Evolutionary conservation across 148 eudicot genomes (phyloP), one percentile per base, ranked within the genome.

Genomic region (Rhododendron kiyosumense): DNA sequence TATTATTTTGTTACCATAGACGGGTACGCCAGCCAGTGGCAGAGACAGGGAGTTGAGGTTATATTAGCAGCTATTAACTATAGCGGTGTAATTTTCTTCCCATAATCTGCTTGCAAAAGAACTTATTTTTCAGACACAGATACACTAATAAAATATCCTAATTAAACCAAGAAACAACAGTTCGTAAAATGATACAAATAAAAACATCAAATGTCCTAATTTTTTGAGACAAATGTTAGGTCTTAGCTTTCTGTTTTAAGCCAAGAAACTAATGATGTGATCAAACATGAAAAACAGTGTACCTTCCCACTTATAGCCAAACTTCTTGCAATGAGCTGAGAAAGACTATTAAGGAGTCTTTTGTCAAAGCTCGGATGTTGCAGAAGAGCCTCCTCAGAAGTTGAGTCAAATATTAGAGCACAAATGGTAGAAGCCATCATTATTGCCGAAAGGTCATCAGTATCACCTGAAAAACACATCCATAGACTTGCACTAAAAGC

Each of bases 361-460:
- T 20, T 41, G 88, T 89, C 89, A 81, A 96, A 90, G 65, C 87
- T 92, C 22, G 94, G 92, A 87, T 90, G 86, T 75, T 78, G 82
- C 65, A 92, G 89, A 82, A 96, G 97, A 89, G 88, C 89, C 73
- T 89, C 92, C 93, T 96, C 97, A 41, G 98, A 95, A 71, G 91
- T 92, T 43, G 85, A 82, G 85, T 94, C 94, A 82, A 95, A 88
- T 79, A 95, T 89, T 82, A 96, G 89, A 10, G 98, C 88, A 87
- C 97, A 93, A 63, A 96, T 95, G 91, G 94, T 95, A 87, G 99
- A 89, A 81, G 94, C 98, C 98, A 95, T 95, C 97, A 96, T 94
- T 45, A 92, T 83, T 79, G 88, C 78, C 82, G 96, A 90, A 52
- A 86, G 77, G 52, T 94, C 97, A 81, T 73, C 63, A 36, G 86